A percentile compares a stretch with the other conserved stretches of the same genome.
These are phyloP conservation scores for Gossypium ekmanianum DNA, from an alignment of 345 rosid species.

Conservation along the genomic window DNA sequence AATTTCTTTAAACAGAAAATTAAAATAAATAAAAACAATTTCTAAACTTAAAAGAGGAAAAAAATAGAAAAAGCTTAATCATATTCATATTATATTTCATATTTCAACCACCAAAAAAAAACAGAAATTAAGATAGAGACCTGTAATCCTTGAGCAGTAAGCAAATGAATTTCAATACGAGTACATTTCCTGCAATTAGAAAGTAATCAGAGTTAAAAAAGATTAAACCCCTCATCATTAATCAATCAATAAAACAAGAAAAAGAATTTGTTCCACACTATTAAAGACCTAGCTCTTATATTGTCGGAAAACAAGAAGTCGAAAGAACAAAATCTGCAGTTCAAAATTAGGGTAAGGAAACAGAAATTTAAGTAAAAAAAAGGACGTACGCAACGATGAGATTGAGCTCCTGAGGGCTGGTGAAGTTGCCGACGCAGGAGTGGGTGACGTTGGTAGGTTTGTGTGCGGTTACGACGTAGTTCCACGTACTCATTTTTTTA, in stretches of 20 bases:
- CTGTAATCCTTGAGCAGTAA: constrained; percentile 78
- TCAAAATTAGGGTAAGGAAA: constrained; percentile 23
- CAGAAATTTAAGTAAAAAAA: background rate
- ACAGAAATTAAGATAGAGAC: constrained; percentile 31
- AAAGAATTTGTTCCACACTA: background rate
- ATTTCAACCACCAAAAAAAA: background rate
- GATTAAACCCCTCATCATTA: background rate
- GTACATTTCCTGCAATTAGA: constrained; percentile 75
- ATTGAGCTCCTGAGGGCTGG: constrained; percentile 84
- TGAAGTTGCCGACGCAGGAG: constrained; percentile 96
- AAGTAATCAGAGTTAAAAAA: background rate
- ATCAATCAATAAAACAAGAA: background rate
- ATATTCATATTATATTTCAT: background rate
- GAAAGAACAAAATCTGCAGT: background rate
- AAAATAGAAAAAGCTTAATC: background rate
- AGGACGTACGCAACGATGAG: constrained; percentile 78
- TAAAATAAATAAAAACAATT: background rate
- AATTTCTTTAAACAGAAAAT: background rate
- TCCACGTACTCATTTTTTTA: constrained; percentile 43
- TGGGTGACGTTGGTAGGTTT: constrained; percentile 87
- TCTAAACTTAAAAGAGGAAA: background rate
- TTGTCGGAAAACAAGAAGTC: background rate
- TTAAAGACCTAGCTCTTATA: background rate
- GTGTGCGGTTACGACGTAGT: constrained; percentile 61
- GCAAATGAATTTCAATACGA: constrained; percentile 82